phyloP scores from a whole-genome alignment of 371 early-diverging fungal genomes.

The Mucor velutinosus region DNA sequence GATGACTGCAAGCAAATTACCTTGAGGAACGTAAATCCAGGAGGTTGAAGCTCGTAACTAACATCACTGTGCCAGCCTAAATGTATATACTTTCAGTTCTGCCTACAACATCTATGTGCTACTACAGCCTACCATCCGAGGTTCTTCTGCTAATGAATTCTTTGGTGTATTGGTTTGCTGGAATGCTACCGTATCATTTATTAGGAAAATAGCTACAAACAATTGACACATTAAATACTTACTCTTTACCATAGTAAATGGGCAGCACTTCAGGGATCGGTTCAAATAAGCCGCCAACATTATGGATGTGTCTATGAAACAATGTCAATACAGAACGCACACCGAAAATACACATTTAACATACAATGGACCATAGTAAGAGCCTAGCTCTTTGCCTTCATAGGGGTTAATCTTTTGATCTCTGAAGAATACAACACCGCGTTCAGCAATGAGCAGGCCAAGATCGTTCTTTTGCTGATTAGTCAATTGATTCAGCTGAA shows the following conservation, averaged over 20 bases:
- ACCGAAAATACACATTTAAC: neutral
- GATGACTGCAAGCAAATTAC: no score
- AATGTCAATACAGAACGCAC: neutral
- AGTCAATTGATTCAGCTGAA: slow-evolving; percentile 49
- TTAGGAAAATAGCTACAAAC: neutral
- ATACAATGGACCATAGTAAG: slow-evolving; percentile 51
- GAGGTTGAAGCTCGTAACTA: slow-evolving; percentile 54
- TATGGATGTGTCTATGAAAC: slow-evolving; percentile 53
- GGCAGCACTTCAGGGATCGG: slow-evolving; percentile 31
- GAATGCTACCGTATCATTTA: neutral
- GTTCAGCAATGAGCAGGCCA: slow-evolving; percentile 59
- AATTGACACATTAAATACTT: neutral
- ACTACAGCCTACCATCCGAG: neutral
- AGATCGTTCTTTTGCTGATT: slow-evolving; percentile 61
- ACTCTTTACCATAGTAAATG: slow-evolving; percentile 21
- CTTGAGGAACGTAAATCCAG: slow-evolving; percentile 51
- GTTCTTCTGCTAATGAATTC: neutral
- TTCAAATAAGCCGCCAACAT: slow-evolving; percentile 42
- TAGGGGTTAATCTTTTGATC: slow-evolving; percentile 58
- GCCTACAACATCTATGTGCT: neutral
- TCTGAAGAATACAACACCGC: slow-evolving; percentile 68
- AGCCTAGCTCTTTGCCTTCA: slow-evolving; percentile 55
- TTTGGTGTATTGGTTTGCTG: neutral
- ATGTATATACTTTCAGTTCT: neutral
- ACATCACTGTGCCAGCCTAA: slow-evolving; percentile 55